Base-by-base conservation (phyloP, 2,329 filamentous ascomycete species). In the Penicillium sp. region DNA sequence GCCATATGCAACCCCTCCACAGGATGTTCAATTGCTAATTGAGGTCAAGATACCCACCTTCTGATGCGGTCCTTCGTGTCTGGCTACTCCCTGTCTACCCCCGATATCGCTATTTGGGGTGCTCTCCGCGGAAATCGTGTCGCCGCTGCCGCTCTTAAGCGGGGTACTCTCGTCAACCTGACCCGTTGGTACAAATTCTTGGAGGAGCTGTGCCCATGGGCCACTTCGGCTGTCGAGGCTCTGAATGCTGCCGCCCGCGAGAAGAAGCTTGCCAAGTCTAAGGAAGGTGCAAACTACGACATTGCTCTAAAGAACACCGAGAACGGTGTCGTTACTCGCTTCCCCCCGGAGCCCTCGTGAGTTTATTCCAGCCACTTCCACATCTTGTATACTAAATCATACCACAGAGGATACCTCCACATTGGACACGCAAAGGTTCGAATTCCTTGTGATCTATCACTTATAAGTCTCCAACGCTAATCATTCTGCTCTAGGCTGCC, bases 261-360 rank as follows among this genome's bases (percentile, higher is more conserved):
- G 66, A 90, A 90, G 80, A 86, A 88, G 63, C 81, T 82, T 37
- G 85, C 85, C 22, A 84, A 84, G 63, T 88, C 85, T 69, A 91
- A 90, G 73, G 88, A 90, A 52, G 91, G 91, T 62, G 91, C 85
- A 57, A 96, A 87, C 81, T 98, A 95, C 77, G 92, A 96, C 71
- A 90, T 97, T 73, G 89, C 88, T 2, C 83, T 97, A 37, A 86
- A 90, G 68, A 90, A 96, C 72, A 88, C 90, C 9, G 90, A 93
- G 37, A 88, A 93, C 73, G 92, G 91, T 3, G 92, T 98, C 56
- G 90, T 97, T 21, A 96, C 91, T 22, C 84, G 93, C 68, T 98
- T 98, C 79, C 87, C 93, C 16, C 93, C 93, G 3, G 93, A 97
- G 86, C 93, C 93, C 62, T 96, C 91, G 81, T 41, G 19, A 41